These are phyloP conservation scores for Penstemon newberryi DNA, from an alignment of 257 asterid species.

Conservation along the genomic window DNA sequence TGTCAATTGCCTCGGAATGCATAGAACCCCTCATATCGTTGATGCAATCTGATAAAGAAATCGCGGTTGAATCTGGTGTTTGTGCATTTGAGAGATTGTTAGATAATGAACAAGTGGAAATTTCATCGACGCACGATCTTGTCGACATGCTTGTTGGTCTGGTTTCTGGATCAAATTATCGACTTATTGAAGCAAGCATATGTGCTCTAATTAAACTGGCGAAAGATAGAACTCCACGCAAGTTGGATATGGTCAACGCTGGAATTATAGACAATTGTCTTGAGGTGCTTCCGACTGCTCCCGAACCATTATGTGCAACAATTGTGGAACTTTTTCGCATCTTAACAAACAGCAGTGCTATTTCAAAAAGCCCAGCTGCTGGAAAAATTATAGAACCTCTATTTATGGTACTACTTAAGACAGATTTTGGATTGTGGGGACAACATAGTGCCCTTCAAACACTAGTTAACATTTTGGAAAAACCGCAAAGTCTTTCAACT, in stretches of 20 bases:
- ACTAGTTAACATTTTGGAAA: slow-evolving; percentile 84
- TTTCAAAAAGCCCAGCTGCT: slow-evolving; percentile 67
- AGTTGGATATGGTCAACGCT: slow-evolving; percentile 83
- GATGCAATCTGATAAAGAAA: slow-evolving; percentile 63
- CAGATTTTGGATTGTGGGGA: slow-evolving; percentile 77
- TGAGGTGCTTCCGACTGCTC: slow-evolving; percentile 64
- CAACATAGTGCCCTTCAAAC: slow-evolving; percentile 93
- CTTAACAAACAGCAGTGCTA: slow-evolving; percentile 80
- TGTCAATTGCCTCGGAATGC: slow-evolving; percentile 56
- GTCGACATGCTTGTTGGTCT: slow-evolving; percentile 62
- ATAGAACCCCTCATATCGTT: slow-evolving; percentile 63
- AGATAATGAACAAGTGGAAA: slow-evolving; percentile 73
- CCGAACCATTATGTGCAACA: slow-evolving; percentile 64
- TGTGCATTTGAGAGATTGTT: slow-evolving; percentile 81
- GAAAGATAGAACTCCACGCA: slow-evolving; percentile 84
- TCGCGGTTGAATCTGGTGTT: slow-evolving; percentile 67
- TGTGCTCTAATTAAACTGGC: slow-evolving; percentile 79
- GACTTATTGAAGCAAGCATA: slow-evolving; percentile 75
- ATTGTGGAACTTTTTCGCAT: slow-evolving; percentile 88
- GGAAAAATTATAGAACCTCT: slow-evolving; percentile 78
- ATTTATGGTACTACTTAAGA: slow-evolving; percentile 59
- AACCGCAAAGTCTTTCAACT: slow-evolving; percentile 70
- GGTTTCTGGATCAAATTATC: slow-evolving; percentile 71
- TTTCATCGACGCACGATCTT: slow-evolving; percentile 58
- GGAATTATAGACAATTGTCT: slow-evolving; percentile 85